A percentile compares a stretch with the other conserved stretches of the same genome.
These are phyloP conservation scores for Acrodontium crateriforme DNA, from an alignment of 2,329 filamentous ascomycete genomes.

Conservation along the genomic window DNA sequence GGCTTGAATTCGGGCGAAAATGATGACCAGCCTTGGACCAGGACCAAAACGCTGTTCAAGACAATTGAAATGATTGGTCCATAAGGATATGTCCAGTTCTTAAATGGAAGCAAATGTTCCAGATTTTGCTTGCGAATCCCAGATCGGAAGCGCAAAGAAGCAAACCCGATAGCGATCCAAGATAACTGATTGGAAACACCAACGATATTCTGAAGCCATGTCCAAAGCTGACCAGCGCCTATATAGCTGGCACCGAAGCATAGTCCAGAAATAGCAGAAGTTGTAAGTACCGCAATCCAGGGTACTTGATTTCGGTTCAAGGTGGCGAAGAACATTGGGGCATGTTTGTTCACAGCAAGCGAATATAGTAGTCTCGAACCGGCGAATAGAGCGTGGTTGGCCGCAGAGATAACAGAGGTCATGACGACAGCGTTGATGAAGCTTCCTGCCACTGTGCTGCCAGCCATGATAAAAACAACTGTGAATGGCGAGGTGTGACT, in stretches of 20 bases:
- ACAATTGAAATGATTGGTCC: conserved; percentile 44
- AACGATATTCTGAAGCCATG: conserved; percentile 53
- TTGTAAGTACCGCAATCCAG: no score
- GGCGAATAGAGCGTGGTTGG: no score
- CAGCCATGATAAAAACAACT: conserved; percentile 45
- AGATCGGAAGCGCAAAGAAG: conserved; percentile 50
- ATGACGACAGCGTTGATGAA: conserved; percentile 57
- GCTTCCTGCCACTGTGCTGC: conserved; percentile 43
- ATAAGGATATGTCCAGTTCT: conserved; percentile 53
- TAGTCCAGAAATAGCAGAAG: conserved; percentile 26
- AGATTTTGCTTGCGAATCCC: conserved; percentile 45
- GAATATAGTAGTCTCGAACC: no score
- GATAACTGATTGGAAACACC: conserved; percentile 54
- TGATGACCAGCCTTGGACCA: conserved; percentile 50
- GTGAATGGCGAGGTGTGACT: conserved; percentile 45
- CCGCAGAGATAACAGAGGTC: conserved; percentile 45
- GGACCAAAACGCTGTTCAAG: conserved; percentile 45
- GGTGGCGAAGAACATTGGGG: no score
- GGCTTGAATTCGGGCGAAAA: conserved; percentile 46
- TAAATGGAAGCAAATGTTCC: conserved; percentile 48
- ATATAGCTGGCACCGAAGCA: conserved; percentile 55
- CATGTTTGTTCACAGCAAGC: no score
- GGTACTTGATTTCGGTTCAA: no score
- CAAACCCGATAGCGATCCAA: conserved; percentile 51
- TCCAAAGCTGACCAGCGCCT: conserved; percentile 49